Percentiles rank a stretch among this genome's conserved stretches.
Conservation (phyloP, 768 basidiomycete genomes). For the Trichaptum fuscoviolaceum region DNA sequence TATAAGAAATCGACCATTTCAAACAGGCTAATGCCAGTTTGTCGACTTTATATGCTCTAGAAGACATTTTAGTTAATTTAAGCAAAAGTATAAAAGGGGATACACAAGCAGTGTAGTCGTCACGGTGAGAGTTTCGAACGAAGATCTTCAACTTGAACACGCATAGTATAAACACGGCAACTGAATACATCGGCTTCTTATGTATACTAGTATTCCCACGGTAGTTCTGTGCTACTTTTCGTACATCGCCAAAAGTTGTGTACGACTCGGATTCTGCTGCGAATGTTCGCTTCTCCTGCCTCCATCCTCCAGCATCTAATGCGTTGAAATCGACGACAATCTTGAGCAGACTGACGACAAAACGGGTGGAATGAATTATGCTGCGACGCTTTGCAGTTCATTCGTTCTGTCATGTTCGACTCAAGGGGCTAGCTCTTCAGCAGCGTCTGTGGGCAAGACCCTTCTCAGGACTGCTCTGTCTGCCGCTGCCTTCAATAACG, state of each 20-base stretch:
- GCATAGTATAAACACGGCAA: too few relatives aligned
- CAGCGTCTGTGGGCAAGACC: background rate
- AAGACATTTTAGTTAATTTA: background rate
- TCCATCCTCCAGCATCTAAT: background rate
- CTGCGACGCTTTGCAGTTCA: background rate
- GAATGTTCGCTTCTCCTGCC: background rate
- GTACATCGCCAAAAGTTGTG: too few relatives aligned
- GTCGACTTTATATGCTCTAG: background rate
- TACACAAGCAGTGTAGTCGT: too few relatives aligned
- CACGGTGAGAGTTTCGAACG: too few relatives aligned
- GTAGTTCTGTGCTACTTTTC: too few relatives aligned
- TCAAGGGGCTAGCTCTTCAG: background rate
- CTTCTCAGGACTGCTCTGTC: background rate
- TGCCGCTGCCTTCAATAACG: background rate
- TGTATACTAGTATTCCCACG: too few relatives aligned
- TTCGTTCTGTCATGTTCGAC: background rate
- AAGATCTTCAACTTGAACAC: too few relatives aligned
- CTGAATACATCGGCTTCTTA: too few relatives aligned
- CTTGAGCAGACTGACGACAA: background rate
- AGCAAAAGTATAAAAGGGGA: background rate
- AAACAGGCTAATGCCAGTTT: background rate
- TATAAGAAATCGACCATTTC: background rate
- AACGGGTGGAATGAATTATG: background rate
- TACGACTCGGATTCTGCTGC: background rate
- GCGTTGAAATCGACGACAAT: background rate